These are phyloP conservation scores for Skeletonema costatum DNA, from an alignment of 108 stramenopile species.

Conservation along the genomic window DNA sequence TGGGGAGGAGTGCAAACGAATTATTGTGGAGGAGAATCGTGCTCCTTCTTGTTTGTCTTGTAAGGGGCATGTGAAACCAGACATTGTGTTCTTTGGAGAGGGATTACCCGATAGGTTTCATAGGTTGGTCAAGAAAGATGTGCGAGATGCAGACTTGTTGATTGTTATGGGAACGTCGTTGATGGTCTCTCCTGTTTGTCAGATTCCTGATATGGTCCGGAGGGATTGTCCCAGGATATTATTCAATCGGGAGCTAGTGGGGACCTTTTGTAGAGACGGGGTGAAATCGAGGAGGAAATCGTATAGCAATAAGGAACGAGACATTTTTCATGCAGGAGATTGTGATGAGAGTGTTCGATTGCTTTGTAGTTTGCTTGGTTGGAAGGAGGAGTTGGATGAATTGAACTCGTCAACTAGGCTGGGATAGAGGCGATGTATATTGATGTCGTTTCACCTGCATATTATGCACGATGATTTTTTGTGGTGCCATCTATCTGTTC, in stretches of 20 bases:
- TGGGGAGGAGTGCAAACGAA: slow-evolving; percentile 55
- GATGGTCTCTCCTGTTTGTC: slow-evolving; percentile 61
- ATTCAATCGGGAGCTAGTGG: slow-evolving; percentile 78
- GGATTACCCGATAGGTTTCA: slow-evolving; percentile 73
- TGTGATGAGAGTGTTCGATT: slow-evolving; percentile 73
- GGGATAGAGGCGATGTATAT: background rate
- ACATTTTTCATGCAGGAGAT: slow-evolving; percentile 78
- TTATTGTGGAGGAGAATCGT: slow-evolving; percentile 60
- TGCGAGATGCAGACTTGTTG: slow-evolving; percentile 67
- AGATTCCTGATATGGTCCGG: slow-evolving; percentile 73
- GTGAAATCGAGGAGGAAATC: slow-evolving; percentile 44
- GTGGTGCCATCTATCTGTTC: background rate
- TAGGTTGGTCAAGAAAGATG: slow-evolving; percentile 51
- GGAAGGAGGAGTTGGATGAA: slow-evolving; percentile 66
- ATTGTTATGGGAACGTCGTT: slow-evolving; percentile 88
- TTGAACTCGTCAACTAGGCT: slow-evolving; percentile 34
- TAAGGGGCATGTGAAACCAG: slow-evolving; percentile 89
- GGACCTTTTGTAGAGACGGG: slow-evolving; percentile 45
- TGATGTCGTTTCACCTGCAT: background rate
- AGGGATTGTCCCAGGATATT: slow-evolving; percentile 56
- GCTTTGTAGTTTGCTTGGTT: slow-evolving; percentile 66
- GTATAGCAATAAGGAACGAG: slow-evolving; percentile 37
- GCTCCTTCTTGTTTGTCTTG: slow-evolving; percentile 73
- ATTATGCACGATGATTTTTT: background rate
- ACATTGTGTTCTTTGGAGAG: slow-evolving; percentile 98